Evolutionary conservation across 352 stramenopile genomes (phyloP).

Genomic region (Blastocystis sp.): DNA sequence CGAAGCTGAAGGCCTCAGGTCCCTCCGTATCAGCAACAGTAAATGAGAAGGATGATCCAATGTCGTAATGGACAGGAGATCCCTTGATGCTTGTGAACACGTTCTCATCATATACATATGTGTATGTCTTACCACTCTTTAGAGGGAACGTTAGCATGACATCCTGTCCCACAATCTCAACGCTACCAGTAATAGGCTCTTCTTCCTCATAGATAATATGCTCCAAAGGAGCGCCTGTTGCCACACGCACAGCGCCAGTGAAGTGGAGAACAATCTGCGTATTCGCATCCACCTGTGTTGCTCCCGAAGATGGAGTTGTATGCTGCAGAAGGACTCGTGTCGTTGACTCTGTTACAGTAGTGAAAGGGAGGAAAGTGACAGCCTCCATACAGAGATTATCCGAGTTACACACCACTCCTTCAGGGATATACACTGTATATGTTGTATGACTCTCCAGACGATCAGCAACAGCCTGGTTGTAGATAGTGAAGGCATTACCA

Average conservation of each 20-base stretch:
- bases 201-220: neutral
- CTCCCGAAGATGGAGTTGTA: neutral
- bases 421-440: conserved; percentile 36
- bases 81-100: neutral
- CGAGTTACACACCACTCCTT: neutral
- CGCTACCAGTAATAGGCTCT: neutral
- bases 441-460: neutral
- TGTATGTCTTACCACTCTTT: conserved; percentile 28
- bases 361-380: neutral
- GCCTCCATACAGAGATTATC: conserved; percentile 13
- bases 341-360: neutral
- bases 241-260: neutral
- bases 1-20: neutral
- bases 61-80: conserved; percentile 4
- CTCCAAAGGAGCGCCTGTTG: neutral
- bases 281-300: neutral
- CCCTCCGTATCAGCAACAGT: conserved; percentile 52
- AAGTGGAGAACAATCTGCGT: neutral
- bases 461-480: neutral
- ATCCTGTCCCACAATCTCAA: neutral
- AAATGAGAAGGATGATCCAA: conserved; percentile 31
- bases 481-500: neutral
- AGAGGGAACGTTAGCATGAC: conserved; percentile 37
- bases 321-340: neutral
- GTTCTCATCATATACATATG: conserved; percentile 14